Evolutionary conservation across 2,329 filamentous ascomycete species (phyloP).

Genomic region (Cladophialophora bantiana): DNA sequence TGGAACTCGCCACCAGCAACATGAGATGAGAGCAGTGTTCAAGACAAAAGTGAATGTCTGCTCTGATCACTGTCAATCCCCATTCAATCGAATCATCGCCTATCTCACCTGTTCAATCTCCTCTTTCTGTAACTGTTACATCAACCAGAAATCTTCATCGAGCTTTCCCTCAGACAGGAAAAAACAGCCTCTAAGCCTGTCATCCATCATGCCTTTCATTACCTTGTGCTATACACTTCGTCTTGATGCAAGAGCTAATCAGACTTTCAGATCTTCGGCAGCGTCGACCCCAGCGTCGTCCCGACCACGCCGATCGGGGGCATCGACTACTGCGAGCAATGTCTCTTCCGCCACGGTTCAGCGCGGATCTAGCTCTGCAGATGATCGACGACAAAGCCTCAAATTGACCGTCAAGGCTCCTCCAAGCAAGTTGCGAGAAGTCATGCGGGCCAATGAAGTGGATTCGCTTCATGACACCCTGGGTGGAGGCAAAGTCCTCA

Average conservation of each 20-base stretch:
- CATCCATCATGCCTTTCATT: constrained; percentile 31
- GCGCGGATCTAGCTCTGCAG: constrained; percentile 34
- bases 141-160: background rate
- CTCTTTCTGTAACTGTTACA: background rate
- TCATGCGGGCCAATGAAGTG: constrained; percentile 45
- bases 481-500: constrained; percentile 54
- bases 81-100: background rate
- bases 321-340: constrained; percentile 21
- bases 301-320: constrained; percentile 49
- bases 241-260: constrained; percentile 30
- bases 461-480: constrained; percentile 51
- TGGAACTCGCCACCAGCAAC: background rate
- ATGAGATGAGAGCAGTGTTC: background rate
- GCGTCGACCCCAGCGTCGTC: constrained; percentile 39
- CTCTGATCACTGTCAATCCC: background rate
- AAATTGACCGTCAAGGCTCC: constrained; percentile 59
- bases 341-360: constrained; percentile 31
- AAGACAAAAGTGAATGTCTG: constrained; percentile 1
- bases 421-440: constrained; percentile 58
- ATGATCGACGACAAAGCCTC: constrained; percentile 51
- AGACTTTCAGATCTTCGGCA: constrained; percentile 29
- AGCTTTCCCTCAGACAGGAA: background rate
- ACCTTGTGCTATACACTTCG: constrained; percentile 26
- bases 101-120: background rate
- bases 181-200: background rate